Base-by-base conservation (phyloP, 2,329 filamentous ascomycete species). In the Pseudogymnoascus sp. region DNA sequence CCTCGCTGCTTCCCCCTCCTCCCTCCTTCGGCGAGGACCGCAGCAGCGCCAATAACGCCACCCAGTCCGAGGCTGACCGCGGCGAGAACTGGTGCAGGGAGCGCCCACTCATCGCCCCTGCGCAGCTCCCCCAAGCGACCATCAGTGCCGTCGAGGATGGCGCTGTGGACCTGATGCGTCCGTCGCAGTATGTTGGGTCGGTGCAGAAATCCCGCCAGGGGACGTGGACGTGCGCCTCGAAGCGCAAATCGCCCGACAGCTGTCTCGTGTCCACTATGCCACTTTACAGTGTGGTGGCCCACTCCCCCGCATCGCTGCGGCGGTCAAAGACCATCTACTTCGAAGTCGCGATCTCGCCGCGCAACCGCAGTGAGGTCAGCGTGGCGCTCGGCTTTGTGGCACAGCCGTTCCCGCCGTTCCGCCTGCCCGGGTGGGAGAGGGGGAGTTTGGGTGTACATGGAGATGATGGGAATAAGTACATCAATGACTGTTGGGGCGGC, bases 371-470 rank as follows among this genome's bases (percentile, higher is more conserved):
- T 19, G 80, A 82, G 64, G 75, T 81, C 61, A 77, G 75, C 40
- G 77, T 93, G 1, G 88, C 86, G 0, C 72, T 93, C 9, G 90
- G 90, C 9, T 91, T 86, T 73, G 77, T 83, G 0, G 89, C 89
- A 1, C 83, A 88, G 59, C 90, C 90, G 7, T 93, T 92, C 71
- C 90, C 90, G 6, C 80, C 82, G 0, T 93, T 91, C 77, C 83
- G 90, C 7, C 81, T 93, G 65, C 90, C 90, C 0, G 90, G 90
- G 1, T 93, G 90, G 90, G 88, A 95, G 72, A 82, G 90, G 35
- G 90, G 83, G 17, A 88, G 85, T 66, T 71, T 93, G 13, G 90
- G 81, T 1, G 84, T 93, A n/a, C 90, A 93, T 72, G 86, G 88
- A 56, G 90, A 93, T 73, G 90, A 93, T 73, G 90, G 90, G 0